Conservation (phyloP, 2,329 filamentous ascomycete species). For the Immersiporthe knoxdaviesiana region DNA sequence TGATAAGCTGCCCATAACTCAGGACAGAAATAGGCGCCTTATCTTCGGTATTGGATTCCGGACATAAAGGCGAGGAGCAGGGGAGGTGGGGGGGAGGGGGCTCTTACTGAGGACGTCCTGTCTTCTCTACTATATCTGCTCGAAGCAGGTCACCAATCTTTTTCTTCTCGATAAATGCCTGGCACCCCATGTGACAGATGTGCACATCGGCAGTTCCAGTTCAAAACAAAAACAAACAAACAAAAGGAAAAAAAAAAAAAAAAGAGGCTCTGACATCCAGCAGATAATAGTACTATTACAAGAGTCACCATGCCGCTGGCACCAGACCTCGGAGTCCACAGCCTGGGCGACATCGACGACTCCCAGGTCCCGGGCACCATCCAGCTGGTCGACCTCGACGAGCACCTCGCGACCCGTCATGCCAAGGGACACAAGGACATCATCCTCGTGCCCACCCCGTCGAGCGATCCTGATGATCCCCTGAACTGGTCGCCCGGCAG, state of each 20-base stretch:
- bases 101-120: neutral
- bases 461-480: conserved; percentile 46
- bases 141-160: neutral
- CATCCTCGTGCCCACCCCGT: conserved; percentile 46
- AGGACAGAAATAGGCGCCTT: neutral
- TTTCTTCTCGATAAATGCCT: neutral
- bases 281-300: too few relatives aligned
- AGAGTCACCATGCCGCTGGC: conserved; percentile 15
- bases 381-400: conserved; percentile 39
- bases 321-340: conserved; percentile 8
- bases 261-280: neutral
- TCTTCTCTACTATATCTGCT: neutral
- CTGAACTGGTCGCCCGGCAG: conserved; percentile 41
- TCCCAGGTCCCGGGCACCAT: conserved; percentile 39
- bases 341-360: conserved; percentile 30
- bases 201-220: neutral
- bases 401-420: conserved; percentile 36
- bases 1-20: conserved; percentile 11
- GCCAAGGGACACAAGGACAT: conserved; percentile 39
- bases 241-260: too few relatives aligned
- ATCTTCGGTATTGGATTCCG: conserved; percentile 3
- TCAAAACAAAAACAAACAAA: too few relatives aligned
- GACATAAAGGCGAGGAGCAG: neutral
- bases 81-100: too few relatives aligned
- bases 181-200: neutral